phyloP scores from a whole-genome alignment of 139 green algal species.

The Volvox reticuliferus region DNA sequence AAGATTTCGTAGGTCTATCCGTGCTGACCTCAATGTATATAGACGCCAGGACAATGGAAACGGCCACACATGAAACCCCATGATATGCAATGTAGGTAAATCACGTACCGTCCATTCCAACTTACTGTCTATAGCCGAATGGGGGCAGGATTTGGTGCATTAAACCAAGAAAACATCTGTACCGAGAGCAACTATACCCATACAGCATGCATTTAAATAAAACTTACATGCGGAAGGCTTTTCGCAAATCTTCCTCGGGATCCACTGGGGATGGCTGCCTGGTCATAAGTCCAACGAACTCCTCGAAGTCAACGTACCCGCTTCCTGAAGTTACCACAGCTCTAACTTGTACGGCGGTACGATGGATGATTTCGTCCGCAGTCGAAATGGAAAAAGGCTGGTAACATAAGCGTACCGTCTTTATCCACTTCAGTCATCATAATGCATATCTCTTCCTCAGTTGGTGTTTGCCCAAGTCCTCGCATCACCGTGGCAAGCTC shows the following conservation, averaged over 20 bases:
- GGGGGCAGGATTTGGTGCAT: too few species aligned
- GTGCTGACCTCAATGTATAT: too few species aligned
- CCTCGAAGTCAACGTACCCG: conserved; percentile 98
- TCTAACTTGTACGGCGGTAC: not conserved
- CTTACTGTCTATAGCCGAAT: too few species aligned
- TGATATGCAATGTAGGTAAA: too few species aligned
- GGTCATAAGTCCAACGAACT: conserved; percentile 98
- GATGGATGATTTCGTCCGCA: not conserved
- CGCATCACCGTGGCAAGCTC: conserved; percentile 99
- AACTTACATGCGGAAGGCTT: conserved; percentile 96
- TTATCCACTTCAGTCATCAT: conserved; percentile 99
- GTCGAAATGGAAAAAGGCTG: not conserved
- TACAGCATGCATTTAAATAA: too few species aligned
- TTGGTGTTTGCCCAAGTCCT: conserved; percentile 98
- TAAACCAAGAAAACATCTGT: too few species aligned
- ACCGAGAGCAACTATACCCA: too few species aligned
- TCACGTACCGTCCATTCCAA: too few species aligned
- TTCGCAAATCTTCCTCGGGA: conserved; percentile 96
- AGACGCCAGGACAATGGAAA: too few species aligned
- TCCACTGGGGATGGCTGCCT: conserved; percentile 97
- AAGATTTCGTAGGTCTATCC: too few species aligned
- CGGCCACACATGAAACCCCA: too few species aligned
- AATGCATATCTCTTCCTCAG: conserved; percentile 97
- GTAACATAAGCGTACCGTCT: conserved; percentile 73
- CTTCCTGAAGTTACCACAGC: conserved; percentile 78